These are phyloP conservation scores for Phoenix roebelenii DNA, from an alignment of 176 grass and related monocot genomes.

Conservation along the genomic window DNA sequence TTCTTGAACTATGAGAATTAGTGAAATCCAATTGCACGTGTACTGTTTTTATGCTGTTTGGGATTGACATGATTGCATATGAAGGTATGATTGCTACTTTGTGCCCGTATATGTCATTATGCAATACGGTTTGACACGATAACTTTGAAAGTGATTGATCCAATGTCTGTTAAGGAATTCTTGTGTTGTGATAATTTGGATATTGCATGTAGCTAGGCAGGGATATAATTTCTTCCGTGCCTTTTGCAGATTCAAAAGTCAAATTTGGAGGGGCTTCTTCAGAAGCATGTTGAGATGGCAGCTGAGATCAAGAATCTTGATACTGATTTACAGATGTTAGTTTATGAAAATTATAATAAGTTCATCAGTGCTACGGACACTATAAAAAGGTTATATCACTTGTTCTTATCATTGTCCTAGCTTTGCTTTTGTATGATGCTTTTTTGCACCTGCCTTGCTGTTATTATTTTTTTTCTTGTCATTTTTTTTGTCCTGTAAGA, in stretches of 20 bases:
- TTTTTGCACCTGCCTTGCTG: neutral
- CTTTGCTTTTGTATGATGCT: neutral
- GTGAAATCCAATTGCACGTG: too few species aligned
- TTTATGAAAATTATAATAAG: constrained; percentile 99
- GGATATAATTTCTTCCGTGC: constrained; percentile 1
- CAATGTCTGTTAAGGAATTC: neutral
- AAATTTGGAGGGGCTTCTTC: constrained; percentile 82
- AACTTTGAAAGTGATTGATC: too few species aligned
- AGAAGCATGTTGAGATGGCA: constrained; percentile 96
- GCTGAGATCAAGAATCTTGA: constrained; percentile 99
- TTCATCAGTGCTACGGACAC: constrained; percentile 97
- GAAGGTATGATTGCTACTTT: too few species aligned
- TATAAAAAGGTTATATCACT: constrained; percentile 65
- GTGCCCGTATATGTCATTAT: too few species aligned
- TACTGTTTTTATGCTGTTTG: too few species aligned
- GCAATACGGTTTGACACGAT: too few species aligned
- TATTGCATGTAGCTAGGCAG: neutral
- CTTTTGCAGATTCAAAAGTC: constrained; percentile 76
- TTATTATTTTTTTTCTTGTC: neutral
- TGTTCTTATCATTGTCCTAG: constrained; percentile 1
- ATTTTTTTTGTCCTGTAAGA: neutral
- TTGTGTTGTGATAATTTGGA: constrained; percentile 15
- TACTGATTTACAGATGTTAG: constrained; percentile 97
- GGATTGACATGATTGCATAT: neutral
- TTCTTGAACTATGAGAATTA: too few species aligned